Conservation (phyloP, 768 basidiomycete species). For the Tylopilus vinaceipallidus region DNA sequence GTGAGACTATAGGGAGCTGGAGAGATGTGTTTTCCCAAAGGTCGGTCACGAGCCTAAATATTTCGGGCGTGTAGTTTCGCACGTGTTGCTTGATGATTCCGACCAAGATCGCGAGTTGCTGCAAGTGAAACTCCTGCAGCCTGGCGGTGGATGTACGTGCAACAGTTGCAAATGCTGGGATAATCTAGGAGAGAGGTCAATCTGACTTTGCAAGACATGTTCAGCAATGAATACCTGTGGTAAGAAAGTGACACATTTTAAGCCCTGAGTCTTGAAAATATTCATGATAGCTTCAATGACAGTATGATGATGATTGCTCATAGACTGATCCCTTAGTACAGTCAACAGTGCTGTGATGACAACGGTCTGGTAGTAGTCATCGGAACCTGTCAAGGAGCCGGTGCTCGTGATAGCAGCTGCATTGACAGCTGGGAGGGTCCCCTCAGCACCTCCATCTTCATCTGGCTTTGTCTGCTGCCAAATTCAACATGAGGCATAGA, state of each 20-base stretch:
- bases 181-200: constrained; percentile 53
- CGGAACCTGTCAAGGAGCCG: constrained; percentile 61
- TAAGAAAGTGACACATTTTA: constrained; percentile 93
- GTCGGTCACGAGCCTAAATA: constrained; percentile 83
- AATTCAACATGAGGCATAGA: constrained; percentile 4
- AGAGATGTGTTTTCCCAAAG: constrained; percentile 85
- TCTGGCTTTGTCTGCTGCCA: constrained; percentile 50
- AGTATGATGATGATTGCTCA: constrained; percentile 83
- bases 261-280: constrained; percentile 96
- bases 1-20: constrained; percentile 87
- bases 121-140: constrained; percentile 89
- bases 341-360: constrained; percentile 86
- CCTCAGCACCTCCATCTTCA: constrained; percentile 63
- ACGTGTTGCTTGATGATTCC: constrained; percentile 97
- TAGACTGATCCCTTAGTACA: constrained; percentile 85
- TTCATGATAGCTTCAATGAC: constrained; percentile 98
- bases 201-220: constrained; percentile 1
- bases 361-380: constrained; percentile 97
- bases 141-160: constrained; percentile 79
- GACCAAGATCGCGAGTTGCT: constrained; percentile 93
- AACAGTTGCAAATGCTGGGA: constrained; percentile 91
- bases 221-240: constrained; percentile 62
- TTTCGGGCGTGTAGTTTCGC: constrained; percentile 82
- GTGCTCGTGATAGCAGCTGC: constrained; percentile 69
- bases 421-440: constrained; percentile 56